A percentile compares a stretch with the other conserved stretches of the same genome.
These are phyloP conservation scores for Straminergon stramineum DNA, from an alignment of 225 moss, liverwort and hornwort genomes.

Conservation along the genomic window DNA sequence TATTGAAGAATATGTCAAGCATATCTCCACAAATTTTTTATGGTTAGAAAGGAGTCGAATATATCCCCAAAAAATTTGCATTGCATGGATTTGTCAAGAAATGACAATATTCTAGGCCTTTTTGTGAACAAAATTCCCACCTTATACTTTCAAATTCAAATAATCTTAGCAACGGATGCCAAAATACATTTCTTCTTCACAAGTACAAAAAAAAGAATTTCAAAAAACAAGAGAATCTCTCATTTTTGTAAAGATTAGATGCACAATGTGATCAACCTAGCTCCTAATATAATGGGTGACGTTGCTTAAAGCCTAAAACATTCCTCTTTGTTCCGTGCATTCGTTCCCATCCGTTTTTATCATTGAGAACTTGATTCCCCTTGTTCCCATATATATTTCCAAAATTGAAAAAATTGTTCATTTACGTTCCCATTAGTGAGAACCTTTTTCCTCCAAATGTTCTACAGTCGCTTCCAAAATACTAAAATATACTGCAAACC, in stretches of 20 bases:
- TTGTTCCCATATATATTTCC: fast-evolving
- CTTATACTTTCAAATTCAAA: background rate
- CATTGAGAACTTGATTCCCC: fast-evolving
- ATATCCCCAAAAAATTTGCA: too few relatives aligned
- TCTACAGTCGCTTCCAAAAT: background rate
- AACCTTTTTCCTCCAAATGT: background rate
- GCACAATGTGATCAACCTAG: background rate
- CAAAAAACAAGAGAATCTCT: background rate
- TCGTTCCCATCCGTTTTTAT: fast-evolving
- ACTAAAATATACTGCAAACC: background rate
- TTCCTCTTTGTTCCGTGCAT: fast-evolving
- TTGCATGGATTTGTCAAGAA: background rate
- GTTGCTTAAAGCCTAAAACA: fast-evolving
- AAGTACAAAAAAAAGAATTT: background rate
- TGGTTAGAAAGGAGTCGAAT: too few relatives aligned
- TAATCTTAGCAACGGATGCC: background rate
- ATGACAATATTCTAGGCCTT: too few relatives aligned
- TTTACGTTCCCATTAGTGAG: fast-evolving
- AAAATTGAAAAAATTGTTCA: background rate
- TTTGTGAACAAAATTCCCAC: background rate
- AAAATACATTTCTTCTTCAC: too few relatives aligned
- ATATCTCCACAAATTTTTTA: too few relatives aligned
- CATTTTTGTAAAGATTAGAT: background rate
- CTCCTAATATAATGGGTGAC: background rate
- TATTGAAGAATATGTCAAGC: too few relatives aligned